Base-by-base conservation (phyloP, 805 yeast species). In the Barnettozyma sucrosica region DNA sequence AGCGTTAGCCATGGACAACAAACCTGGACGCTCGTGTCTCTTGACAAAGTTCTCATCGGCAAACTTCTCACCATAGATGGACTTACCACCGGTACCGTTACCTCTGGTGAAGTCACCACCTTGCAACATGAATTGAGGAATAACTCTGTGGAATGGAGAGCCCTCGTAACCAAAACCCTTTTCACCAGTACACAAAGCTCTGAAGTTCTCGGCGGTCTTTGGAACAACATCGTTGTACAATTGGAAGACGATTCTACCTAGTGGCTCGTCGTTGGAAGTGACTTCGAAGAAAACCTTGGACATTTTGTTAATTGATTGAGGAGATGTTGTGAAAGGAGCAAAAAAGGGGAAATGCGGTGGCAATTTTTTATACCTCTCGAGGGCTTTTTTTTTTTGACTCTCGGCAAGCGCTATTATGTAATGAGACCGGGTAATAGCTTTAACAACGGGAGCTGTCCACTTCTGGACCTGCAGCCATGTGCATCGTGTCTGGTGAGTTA, bases 171-270 rank as follows among this genome's bases (percentile, higher is more conserved):
- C 51, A 26, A 41, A 49, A 36, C 51, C 51, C 34, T 49, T 49
- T 42, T 49, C 51, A 49, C 51, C 51, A 43, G 51, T 49, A 25
- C 45, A 43, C 43, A 49, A 36, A 45, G 51, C 51, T 45, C 49
- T 49, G 51, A 49, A 49, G 45, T 49, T 49, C 26, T 43, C 51
- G 37, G 51, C 49, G 21, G 51, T 49, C 41, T 49, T 49, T 49
- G 51, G 51, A 19, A 49, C 51, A 32, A 49, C 85, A 65, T 86
- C 90, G 76, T 85, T 80, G 82, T 83, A 89, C 66, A 89, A 80
- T 70, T 89, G 75, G 85, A 92, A 92, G 66, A 79, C 77, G 65
- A 92, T 74, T 74, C 89, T 84, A 64, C 95, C 96, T 66, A 85
- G 73, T 68, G 81, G 77, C 68, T 76, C 75, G 68, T 80, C 72